Evolutionary conservation across 1,284 basidiomycete species (phyloP), one percentile per base, ranked within the genome.

Genomic region (Cryptococcus sp.): DNA sequence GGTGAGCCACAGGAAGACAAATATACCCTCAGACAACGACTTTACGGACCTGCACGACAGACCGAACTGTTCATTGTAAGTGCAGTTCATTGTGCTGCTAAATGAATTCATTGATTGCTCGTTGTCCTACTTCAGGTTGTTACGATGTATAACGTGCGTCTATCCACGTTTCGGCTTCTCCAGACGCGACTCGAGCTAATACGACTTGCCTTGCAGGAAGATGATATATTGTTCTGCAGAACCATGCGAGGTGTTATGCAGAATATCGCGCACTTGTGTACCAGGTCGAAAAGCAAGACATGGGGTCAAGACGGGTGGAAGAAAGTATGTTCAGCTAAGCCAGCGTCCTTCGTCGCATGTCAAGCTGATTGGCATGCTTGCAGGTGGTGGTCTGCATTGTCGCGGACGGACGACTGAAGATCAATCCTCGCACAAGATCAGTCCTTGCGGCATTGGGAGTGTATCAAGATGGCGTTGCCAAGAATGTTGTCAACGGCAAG

Each of bases 221-320:
- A 88, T 68, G 87, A 89, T 69, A 80, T 83, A 58, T 80, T 89
- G 7, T 89, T 94, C 77, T 89, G 86, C 67, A 80, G 91, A 45
- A 91, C 92, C 0, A 93, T 95, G 90, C 87, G 93, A 67, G 92
- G 92, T 57, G 88, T 95, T 15, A 91, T 95, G 80, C 91, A 88
- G 81, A 93, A 93, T 69, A 72, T 79, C 45, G 73, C 75, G 0
- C 75, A 78, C 64, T 62, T 76, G 20, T 74, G 74, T 58, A 66
- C 65, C 4, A 57, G 71, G 10, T 58, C 56, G 5, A 73, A 83
- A 54, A 89, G 87, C 66, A 92, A 91, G 81, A 96, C 89, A 1
- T 97, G 94, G 94, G 93, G 93, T 1, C 89, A 91, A 73, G 91
- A 96, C 0, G 93, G 93, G 0, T 97, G 94, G 94, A 95, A 96